Conservation (phyloP, 2,329 filamentous ascomycete species). For the Aspergillus viridinutans region DNA sequence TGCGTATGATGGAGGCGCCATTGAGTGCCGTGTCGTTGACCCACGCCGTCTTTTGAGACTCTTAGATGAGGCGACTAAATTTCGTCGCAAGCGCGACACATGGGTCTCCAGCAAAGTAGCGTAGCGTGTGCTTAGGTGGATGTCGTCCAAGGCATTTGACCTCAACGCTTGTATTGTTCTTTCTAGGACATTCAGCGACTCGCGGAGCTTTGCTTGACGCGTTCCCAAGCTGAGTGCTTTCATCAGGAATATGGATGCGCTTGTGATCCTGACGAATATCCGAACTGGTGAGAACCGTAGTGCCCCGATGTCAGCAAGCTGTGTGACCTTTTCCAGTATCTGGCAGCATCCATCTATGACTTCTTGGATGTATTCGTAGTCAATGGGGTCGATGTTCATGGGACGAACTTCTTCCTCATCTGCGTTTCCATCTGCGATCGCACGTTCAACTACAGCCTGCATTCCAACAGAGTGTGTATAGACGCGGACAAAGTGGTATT, state of each 20-base stretch:
- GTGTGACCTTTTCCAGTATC: conserved; percentile 48
- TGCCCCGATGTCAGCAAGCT: conserved; percentile 43
- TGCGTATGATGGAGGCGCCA: conserved; percentile 19
- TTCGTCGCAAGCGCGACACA: conserved; percentile 38
- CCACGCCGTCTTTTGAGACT: conserved; percentile 22
- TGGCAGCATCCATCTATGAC: conserved; percentile 53
- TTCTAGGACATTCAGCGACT: conserved; percentile 47
- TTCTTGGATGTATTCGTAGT: conserved; percentile 54
- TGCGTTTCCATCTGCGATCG: conserved; percentile 34
- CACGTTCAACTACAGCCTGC: conserved; percentile 55
- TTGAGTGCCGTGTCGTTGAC: conserved; percentile 25
- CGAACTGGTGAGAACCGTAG: conserved; percentile 52
- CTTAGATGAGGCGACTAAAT: conserved; percentile 34
- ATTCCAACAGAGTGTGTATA: conserved; percentile 48
- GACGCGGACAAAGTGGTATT: conserved; percentile 47
- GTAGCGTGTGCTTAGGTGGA: conserved; percentile 50
- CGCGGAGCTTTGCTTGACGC: conserved; percentile 46
- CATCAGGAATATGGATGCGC: conserved; percentile 53
- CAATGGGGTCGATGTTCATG: conserved; percentile 45
- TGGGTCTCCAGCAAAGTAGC: conserved; percentile 48
- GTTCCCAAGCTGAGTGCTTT: conserved; percentile 49
- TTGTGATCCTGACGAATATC: conserved; percentile 52
- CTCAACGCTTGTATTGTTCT: conserved; percentile 47
- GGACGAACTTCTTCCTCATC: conserved; percentile 36
- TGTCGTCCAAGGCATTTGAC: conserved; percentile 49